A percentile compares a stretch with the other conserved stretches of the same genome.
Evolutionary conservation across 306 rosid genomes (phyloP).

Genomic region (Cucurbita pepo): DNA sequence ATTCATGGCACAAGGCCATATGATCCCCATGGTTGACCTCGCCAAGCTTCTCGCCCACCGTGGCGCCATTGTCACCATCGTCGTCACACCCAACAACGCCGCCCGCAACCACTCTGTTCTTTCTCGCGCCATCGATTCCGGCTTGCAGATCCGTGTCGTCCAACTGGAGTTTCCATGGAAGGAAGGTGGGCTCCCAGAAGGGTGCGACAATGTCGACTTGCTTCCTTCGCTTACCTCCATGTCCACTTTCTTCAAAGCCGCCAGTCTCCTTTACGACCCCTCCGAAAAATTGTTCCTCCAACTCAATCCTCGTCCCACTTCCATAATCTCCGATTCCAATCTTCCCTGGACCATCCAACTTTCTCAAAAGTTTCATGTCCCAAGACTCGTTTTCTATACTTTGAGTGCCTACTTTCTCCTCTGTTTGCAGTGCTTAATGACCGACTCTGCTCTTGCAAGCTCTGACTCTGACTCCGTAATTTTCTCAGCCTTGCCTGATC

Average conservation of each 20-base stretch:
- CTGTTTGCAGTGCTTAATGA: background rate
- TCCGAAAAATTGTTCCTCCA: slow-evolving; percentile 17
- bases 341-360: slow-evolving; percentile 22
- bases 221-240: background rate
- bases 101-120: slow-evolving; percentile 8
- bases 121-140: slow-evolving; percentile 5
- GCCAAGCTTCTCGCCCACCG: slow-evolving; percentile 20
- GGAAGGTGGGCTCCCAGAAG: background rate
- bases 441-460: no score
- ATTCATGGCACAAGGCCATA: slow-evolving; percentile 33
- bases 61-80: slow-evolving; percentile 13
- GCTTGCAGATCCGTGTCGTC: background rate
- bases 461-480: no score
- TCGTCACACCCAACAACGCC: slow-evolving; percentile 20
- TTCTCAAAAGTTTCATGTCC: background rate
- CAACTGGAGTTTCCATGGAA: background rate
- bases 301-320: slow-evolving; percentile 31
- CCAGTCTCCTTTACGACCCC: slow-evolving; percentile 14
- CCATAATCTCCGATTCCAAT: slow-evolving; percentile 44
- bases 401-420: background rate
- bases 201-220: background rate
- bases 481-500: background rate
- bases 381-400: slow-evolving; percentile 6
- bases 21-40: slow-evolving; percentile 28
- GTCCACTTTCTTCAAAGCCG: background rate